Evolutionary conservation across 2,329 filamentous ascomycete species (phyloP).

Genomic region (Pseudogymnoascus sp.): DNA sequence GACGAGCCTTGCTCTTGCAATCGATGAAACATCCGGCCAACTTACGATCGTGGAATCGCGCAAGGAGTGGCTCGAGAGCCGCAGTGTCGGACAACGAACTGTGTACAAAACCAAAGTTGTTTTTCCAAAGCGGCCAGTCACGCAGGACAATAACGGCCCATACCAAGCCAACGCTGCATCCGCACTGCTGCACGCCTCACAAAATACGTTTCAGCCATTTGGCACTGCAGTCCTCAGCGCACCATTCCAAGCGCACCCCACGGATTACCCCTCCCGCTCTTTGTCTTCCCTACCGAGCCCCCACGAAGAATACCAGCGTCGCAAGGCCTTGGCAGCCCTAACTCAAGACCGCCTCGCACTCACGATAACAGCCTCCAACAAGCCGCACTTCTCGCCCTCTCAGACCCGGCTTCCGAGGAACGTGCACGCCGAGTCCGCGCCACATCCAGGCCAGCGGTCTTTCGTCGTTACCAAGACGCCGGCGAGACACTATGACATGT

Average conservation of each 20-base stretch:
- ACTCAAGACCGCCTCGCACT: constrained; percentile 22
- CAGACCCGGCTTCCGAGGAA: constrained; percentile 33
- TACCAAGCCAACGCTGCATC: not conserved
- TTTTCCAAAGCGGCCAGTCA: constrained; percentile 29
- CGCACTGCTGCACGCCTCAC: not conserved
- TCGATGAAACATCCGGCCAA: constrained; percentile 48
- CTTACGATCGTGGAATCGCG: constrained; percentile 58
- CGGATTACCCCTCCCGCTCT: not conserved
- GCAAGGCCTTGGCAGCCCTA: constrained; percentile 12
- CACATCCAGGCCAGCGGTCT: constrained; percentile 25
- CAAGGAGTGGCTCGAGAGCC: constrained; percentile 54
- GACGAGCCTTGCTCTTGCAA: constrained; percentile 55
- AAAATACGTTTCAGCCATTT: not conserved
- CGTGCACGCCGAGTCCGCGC: constrained; percentile 39
- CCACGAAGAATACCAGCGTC: not conserved
- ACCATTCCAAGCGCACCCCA: not conserved
- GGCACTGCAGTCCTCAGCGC: not conserved
- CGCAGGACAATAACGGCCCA: not conserved
- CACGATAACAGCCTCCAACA: constrained; percentile 24
- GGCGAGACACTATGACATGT: constrained; percentile 45
- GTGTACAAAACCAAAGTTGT: constrained; percentile 53
- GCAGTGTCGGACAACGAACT: constrained; percentile 51
- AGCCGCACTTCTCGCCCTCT: constrained; percentile 32
- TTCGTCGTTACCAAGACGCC: constrained; percentile 47
- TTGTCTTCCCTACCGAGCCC: too few species aligned